phyloP scores from a whole-genome alignment of 2,329 filamentous ascomycete species.

The Xylaria sp. region DNA sequence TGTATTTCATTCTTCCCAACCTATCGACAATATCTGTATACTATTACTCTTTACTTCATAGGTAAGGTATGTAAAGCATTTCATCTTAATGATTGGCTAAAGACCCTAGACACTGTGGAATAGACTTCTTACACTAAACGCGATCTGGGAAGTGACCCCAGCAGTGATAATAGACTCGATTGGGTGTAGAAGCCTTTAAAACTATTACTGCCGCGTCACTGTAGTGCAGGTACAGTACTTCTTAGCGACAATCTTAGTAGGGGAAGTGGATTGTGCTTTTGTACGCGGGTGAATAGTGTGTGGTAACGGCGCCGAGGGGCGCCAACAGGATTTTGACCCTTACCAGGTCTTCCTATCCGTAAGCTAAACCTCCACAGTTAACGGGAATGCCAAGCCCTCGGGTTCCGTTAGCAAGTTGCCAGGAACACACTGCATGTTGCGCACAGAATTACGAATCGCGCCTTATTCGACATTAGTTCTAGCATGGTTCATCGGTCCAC shows the following conservation, averaged over 20 bases:
- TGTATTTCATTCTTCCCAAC: not conserved
- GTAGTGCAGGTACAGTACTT: not conserved
- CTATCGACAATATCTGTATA: not conserved
- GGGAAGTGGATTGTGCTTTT: not conserved
- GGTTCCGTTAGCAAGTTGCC: constrained; percentile 8
- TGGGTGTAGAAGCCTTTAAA: not conserved
- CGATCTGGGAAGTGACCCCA: not conserved
- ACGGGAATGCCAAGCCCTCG: constrained; percentile 11
- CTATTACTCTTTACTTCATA: not conserved
- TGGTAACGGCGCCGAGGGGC: not conserved
- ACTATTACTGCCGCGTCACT: constrained; percentile 27
- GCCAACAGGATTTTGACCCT: constrained; percentile 9
- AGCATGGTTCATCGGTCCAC: not conserved
- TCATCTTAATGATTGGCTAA: not conserved
- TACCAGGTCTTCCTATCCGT: not conserved
- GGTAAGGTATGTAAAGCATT: not conserved
- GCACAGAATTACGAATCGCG: constrained; percentile 7
- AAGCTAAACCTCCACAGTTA: constrained; percentile 11
- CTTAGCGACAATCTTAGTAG: not conserved
- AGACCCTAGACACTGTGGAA: not conserved
- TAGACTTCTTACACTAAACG: not conserved
- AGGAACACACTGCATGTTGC: constrained; percentile 10
- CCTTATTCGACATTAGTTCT: not conserved
- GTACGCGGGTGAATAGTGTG: not conserved
- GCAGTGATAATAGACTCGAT: not conserved